Conservation (phyloP, 164 flowering plant species). For the Liriodendron chinense region DNA sequence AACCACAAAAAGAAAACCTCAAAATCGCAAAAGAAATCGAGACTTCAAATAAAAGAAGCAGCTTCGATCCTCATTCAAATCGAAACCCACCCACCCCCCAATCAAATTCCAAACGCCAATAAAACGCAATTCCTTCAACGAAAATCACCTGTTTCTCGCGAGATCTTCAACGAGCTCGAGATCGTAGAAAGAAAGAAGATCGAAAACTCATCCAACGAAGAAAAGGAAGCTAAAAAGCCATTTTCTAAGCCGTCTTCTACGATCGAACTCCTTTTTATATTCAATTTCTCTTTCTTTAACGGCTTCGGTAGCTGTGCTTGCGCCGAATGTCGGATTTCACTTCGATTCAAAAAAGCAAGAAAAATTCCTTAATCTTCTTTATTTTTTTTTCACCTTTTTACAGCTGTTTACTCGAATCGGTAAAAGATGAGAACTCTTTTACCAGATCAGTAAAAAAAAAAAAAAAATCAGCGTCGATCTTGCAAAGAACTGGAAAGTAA, state of each 20-base stretch:
- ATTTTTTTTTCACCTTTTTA: neutral
- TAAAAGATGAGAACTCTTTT: neutral
- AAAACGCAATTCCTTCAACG: neutral
- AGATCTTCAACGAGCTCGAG: neutral
- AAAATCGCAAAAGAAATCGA: neutral
- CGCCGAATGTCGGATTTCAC: constrained; percentile 8
- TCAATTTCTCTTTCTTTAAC: neutral
- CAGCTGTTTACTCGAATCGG: neutral
- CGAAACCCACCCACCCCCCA: neutral
- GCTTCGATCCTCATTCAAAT: neutral
- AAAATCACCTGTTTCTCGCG: neutral
- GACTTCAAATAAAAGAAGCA: neutral
- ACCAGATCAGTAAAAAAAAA: neutral
- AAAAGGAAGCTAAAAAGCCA: neutral
- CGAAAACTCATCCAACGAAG: neutral
- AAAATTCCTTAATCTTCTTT: neutral
- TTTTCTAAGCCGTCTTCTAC: neutral
- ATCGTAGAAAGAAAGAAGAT: neutral
- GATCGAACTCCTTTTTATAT: neutral
- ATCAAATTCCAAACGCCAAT: neutral
- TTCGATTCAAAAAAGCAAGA: neutral
- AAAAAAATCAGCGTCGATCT: neutral
- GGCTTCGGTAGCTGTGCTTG: neutral
- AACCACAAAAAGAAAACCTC: neutral
- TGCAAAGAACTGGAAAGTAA: neutral